These are phyloP conservation scores for Cutaneotrichosporon cavernicola DNA, from an alignment of 1,284 basidiomycete species.

Conservation along the genomic window DNA sequence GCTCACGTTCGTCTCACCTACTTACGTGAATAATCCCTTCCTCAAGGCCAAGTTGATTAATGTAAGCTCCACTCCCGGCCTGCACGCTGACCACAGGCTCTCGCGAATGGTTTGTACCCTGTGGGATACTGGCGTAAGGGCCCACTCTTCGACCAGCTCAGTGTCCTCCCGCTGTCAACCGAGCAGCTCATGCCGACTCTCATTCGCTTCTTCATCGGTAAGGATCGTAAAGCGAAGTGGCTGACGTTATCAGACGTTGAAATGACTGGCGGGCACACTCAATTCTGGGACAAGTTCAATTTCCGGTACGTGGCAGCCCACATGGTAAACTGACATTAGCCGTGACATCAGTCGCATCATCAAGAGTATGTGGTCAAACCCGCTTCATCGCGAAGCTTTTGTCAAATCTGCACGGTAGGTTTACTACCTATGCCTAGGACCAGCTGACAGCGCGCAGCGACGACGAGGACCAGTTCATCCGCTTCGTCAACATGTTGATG, in stretches of 20 bases:
- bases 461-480: constrained; percentile 85
- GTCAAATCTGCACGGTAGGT: constrained; percentile 71
- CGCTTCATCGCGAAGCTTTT: constrained; percentile 77
- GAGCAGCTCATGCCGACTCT: constrained; percentile 87
- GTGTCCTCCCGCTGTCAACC: constrained; percentile 79
- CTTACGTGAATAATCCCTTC: constrained; percentile 99
- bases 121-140: constrained; percentile 74
- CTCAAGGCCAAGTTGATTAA: constrained; percentile 97
- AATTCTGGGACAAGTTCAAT: constrained; percentile 68
- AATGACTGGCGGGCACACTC: constrained; percentile 92
- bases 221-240: constrained; percentile 32
- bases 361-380: constrained; percentile 85
- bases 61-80: constrained; percentile 54
- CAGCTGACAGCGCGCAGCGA: constrained; percentile 57
- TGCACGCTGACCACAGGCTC: constrained; percentile 58
- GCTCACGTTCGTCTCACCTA: constrained; percentile 87
- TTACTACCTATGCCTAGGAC: too few relatives aligned
- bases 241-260: constrained; percentile 74
- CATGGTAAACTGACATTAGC: constrained; percentile 51
- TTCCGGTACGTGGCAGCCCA: constrained; percentile 27
- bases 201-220: constrained; percentile 94
- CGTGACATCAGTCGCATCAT: constrained; percentile 82
- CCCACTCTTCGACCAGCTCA: constrained; percentile 76
- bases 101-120: constrained; percentile 77
- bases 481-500: constrained; percentile 96